Evolutionary conservation across 108 stramenopile species (phyloP), one percentile per base, ranked within the genome.

Genomic region (Pseudonitzschia multiseries): DNA sequence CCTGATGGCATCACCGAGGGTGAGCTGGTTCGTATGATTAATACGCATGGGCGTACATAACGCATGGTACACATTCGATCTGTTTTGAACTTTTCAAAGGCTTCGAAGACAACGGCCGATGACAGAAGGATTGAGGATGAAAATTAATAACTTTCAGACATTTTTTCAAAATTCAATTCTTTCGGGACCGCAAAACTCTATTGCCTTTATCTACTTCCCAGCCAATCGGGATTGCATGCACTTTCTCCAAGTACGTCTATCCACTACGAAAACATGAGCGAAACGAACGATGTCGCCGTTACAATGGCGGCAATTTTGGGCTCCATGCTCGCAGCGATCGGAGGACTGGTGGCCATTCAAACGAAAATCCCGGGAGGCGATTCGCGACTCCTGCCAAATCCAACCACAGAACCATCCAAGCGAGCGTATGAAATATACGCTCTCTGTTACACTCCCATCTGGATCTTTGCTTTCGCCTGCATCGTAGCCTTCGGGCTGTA

Each of bases 401-500:
- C 85, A 22, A 65, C 36, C 0, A 68, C 67, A 9, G 78, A 92
- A 60, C 93, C 93, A 32, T 88, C 87, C 65, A 92, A 91, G 70
- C 84, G 87, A 57, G 88, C 89, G 46, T 91, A 93, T 67, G 94
- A 96, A 77, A 62, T 84, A 18, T 96, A 81, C 70, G 79, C 77
- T 5, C 73, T 88, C 69, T 28, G 59, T 18, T 97, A 97, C 70
- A 86, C 93, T 9, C 88, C 84, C 57, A 72, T 95, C 13, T 97
- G 96, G 96, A 94, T 97, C 32, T 56, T 65, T 14, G 52, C 78
- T 9, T 97, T 97, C 77, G 90, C 74, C 22, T 68, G 75, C 68
- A 85, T 97, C 22, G 93, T 97, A 20, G 89, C 81, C 48, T 84
- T 89, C 57, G 82, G 89, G 76, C 60, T 78, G 27, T 97, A 97